Base-by-base conservation (phyloP, 257 asterid genomes). In the Craterostigma plantagineum region DNA sequence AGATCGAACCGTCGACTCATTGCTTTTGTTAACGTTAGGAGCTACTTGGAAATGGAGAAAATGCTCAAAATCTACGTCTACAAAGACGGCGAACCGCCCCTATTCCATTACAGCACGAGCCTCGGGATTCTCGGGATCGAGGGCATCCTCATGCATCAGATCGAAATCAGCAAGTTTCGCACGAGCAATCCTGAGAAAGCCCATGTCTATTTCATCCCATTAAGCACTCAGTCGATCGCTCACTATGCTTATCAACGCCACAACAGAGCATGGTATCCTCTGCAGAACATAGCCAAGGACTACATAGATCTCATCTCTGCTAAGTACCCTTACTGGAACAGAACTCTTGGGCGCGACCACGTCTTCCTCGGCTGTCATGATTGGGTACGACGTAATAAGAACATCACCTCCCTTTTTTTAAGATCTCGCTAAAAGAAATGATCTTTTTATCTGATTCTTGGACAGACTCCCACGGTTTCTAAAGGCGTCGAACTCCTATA, bases 291-390 rank as follows among this genome's bases (percentile, higher is more conserved):
- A 11, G 35, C 66, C 9, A 54, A 15, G 14, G 81, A 77, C 45
- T 77, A 74, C 37, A 37, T 77, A 33, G 1, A 9, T 11, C 16
- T 71, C 0, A 0, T 74, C 5, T 51, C 81, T 0, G 33, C 49
- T 7, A 71, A 55, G 58, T 64, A 74, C 11, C 63, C 56, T 1
- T 77, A 60, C 38, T 77, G 92, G 92, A 74, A 77, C 16, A 16
- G 71, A 23, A 74, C 63, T 54, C 16, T 0, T 3, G 92, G 92
- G 0, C 75, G 69, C 7, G 91, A 77, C 36, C 91, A 77, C 37
- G 73, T 77, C 69, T 58, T 53, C 1, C 67, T 68, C 15, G 76
- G 69, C 1, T 77, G 85, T 53, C 92, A 77, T 53, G 92, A 77
- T 38, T 77, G 91, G 91, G 87, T 71, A 56, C 33, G 34, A 33